Conservation (phyloP, 2,329 filamentous ascomycete species). For the Hypoxylon rubiginosum region DNA sequence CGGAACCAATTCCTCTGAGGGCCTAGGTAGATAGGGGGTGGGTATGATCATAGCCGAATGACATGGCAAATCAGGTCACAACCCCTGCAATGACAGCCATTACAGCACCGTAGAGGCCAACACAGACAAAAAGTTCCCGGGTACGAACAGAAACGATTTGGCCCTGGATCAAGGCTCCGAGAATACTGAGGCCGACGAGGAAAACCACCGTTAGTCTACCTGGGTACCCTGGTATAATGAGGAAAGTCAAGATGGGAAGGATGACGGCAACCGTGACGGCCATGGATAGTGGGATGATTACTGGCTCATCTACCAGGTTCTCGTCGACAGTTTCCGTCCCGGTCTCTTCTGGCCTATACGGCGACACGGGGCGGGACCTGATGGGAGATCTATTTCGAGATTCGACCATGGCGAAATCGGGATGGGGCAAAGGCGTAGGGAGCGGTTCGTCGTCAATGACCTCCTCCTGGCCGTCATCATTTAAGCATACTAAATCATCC, state of each 20-base stretch:
- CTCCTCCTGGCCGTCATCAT: conserved; percentile 43
- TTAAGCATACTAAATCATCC: conserved; percentile 67
- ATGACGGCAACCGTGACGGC: conserved; percentile 66
- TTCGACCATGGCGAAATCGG: conserved; percentile 30
- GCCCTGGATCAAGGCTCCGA: conserved; percentile 49
- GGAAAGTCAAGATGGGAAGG: conserved; percentile 70
- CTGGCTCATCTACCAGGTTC: conserved; percentile 31
- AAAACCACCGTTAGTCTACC: conserved; percentile 70
- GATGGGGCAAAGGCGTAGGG: conserved; percentile 38
- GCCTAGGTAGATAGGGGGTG: too few relatives aligned
- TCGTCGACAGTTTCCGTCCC: conserved; percentile 23
- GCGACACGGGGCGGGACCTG: conserved; percentile 31
- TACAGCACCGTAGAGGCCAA: conserved; percentile 53
- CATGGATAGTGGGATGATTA: conserved; percentile 54
- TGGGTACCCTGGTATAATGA: conserved; percentile 67
- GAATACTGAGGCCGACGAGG: conserved; percentile 63
- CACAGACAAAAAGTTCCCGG: conserved; percentile 47
- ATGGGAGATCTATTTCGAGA: conserved; percentile 30
- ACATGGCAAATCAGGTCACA: conserved; percentile 28
- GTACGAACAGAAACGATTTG: conserved; percentile 38
- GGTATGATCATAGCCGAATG: background rate
- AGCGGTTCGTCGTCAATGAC: conserved; percentile 39
- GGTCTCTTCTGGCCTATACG: conserved; percentile 30
- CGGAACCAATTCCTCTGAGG: background rate
- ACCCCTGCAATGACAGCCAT: conserved; percentile 55